These are phyloP conservation scores for Cytospora piceae DNA, from an alignment of 2,329 filamentous ascomycete genomes.

Conservation along the genomic window DNA sequence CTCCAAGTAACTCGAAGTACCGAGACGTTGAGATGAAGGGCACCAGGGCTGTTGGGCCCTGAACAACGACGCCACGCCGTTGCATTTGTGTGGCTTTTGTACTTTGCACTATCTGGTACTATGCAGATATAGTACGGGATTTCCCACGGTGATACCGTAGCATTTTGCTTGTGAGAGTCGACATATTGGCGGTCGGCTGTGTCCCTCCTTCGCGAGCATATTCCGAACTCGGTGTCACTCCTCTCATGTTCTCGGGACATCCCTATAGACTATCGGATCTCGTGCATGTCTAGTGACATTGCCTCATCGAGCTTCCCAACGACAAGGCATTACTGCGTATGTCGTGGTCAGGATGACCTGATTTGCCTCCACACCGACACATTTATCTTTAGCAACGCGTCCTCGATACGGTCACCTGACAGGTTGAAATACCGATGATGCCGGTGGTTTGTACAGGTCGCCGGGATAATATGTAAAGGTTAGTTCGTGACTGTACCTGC, in stretches of 20 bases:
- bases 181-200: background rate
- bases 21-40: background rate
- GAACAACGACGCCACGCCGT: background rate
- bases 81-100: background rate
- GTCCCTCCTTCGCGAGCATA: background rate
- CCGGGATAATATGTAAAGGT: no score
- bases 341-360: no score
- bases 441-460: no score
- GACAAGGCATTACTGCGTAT: no score
- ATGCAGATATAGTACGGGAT: background rate
- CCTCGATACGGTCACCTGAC: no score
- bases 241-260: background rate
- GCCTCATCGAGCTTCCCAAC: no score
- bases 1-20: conserved; percentile 10
- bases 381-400: no score
- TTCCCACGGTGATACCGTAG: background rate
- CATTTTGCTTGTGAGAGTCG: background rate
- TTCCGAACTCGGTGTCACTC: background rate
- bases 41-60: background rate
- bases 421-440: no score
- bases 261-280: background rate
- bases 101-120: no score
- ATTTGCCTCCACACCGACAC: no score
- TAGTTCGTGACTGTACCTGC: no score
- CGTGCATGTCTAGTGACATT: background rate